These are phyloP conservation scores for Ormosia emarginata DNA, from an alignment of 306 rosid species.

Conservation along the genomic window DNA sequence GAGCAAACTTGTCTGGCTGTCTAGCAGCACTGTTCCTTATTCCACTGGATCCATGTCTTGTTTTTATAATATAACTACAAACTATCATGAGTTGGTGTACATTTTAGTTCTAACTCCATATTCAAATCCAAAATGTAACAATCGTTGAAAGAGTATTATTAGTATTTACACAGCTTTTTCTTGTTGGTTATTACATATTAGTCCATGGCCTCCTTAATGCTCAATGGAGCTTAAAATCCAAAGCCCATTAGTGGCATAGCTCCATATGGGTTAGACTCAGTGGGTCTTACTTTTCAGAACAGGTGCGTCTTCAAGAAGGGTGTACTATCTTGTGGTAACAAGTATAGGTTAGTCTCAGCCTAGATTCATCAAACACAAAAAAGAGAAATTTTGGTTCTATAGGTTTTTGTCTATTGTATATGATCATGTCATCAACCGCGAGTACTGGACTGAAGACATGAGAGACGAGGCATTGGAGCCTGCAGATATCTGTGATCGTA, in stretches of 20 bases:
- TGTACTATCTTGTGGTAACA: conserved; percentile 27
- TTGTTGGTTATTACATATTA: no score
- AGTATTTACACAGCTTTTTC: no score
- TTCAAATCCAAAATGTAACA: not conserved
- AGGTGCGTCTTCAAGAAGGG: conserved; percentile 33
- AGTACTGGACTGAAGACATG: no score
- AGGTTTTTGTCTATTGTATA: no score
- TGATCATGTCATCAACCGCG: no score
- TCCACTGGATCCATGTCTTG: conserved; percentile 13
- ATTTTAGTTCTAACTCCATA: not conserved
- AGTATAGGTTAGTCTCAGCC: not conserved
- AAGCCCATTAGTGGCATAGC: conserved; percentile 34
- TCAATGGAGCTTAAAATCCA: conserved; percentile 50
- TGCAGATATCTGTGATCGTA: no score
- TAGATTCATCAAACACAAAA: no score
- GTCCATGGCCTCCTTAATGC: conserved; percentile 42
- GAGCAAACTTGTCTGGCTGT: no score
- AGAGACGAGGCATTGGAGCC: no score
- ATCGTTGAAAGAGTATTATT: not conserved
- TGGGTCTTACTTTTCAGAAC: conserved; percentile 33
- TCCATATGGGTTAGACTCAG: conserved; percentile 45
- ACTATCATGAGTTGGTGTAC: not conserved
- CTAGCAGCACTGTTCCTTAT: not conserved
- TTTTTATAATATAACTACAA: not conserved
- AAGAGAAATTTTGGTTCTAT: no score